Evolutionary conservation across 495 filamentous ascomycete genomes (phyloP).

Genomic region (Aspergillus bertholletiae): DNA sequence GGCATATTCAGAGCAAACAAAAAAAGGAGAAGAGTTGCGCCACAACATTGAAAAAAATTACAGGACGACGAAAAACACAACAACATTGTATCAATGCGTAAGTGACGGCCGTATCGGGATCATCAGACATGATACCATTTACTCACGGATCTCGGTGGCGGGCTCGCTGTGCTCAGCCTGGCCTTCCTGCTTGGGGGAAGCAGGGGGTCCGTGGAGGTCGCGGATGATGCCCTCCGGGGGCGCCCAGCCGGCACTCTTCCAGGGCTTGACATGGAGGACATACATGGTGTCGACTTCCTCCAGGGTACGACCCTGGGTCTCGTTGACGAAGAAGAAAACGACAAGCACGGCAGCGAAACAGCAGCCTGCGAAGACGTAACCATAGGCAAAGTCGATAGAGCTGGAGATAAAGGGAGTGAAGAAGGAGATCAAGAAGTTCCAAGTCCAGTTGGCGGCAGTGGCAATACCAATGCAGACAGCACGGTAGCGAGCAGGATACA

Average conservation of each 20-base stretch:
- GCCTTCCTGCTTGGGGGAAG: conserved; percentile 6
- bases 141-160: conserved; percentile 18
- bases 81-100: neutral
- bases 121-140: neutral
- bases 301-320: conserved; percentile 62
- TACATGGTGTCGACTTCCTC: conserved; percentile 90
- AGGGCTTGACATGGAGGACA: conserved; percentile 62
- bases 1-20: neutral
- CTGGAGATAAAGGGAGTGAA: conserved; percentile 74
- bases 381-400: conserved; percentile 70
- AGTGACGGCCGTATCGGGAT: neutral
- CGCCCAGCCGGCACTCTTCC: conserved; percentile 59
- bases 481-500: conserved; percentile 76
- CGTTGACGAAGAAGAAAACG: conserved; percentile 77
- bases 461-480: conserved; percentile 72
- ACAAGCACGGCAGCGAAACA: conserved; percentile 60
- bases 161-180: conserved; percentile 19
- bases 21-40: neutral
- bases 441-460: conserved; percentile 83
- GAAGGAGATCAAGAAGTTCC: conserved; percentile 86
- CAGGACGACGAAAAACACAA: neutral
- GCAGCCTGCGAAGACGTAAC: conserved; percentile 75
- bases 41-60: neutral
- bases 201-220: conserved; percentile 26
- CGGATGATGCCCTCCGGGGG: conserved; percentile 41